These are phyloP conservation scores for Suillus tomentosus DNA, from an alignment of 768 basidiomycete species.

Conservation along the genomic window DNA sequence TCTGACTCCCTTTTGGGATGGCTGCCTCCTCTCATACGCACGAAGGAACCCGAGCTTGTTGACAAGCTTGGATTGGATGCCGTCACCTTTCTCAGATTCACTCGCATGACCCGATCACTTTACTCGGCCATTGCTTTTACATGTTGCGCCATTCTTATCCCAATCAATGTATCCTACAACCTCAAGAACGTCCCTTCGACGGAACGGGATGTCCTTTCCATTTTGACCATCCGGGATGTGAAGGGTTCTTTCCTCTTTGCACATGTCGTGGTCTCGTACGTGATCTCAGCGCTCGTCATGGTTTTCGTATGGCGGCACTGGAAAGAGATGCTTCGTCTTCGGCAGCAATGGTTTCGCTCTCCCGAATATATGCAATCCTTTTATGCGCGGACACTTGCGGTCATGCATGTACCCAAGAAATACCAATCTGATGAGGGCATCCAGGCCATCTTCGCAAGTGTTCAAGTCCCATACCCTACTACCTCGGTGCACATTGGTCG, in stretches of 20 bases:
- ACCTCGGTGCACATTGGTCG: conserved; percentile 90
- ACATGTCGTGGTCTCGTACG: conserved; percentile 82
- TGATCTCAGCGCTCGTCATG: conserved; percentile 75
- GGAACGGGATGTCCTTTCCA: conserved; percentile 65
- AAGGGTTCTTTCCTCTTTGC: conserved; percentile 72
- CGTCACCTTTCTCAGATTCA: conserved; percentile 88
- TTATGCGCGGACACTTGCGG: conserved; percentile 89
- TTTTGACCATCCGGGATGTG: conserved; percentile 88
- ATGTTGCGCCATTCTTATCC: conserved; percentile 75
- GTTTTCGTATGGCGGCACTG: conserved; percentile 74
- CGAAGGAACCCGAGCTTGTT: conserved; percentile 86
- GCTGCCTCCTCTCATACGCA: conserved; percentile 82
- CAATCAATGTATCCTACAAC: conserved; percentile 87
- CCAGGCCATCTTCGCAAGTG: conserved; percentile 67
- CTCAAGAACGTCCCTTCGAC: conserved; percentile 55
- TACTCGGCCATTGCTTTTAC: conserved; percentile 67
- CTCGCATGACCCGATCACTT: conserved; percentile 77
- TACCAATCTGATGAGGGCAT: conserved; percentile 86
- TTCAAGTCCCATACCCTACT: conserved; percentile 86
- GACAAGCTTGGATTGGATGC: conserved; percentile 92
- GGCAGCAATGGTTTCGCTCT: conserved; percentile 86
- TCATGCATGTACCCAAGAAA: conserved; percentile 78
- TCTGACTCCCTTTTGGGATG: conserved; percentile 85
- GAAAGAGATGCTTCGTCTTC: conserved; percentile 75
- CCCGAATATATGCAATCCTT: conserved; percentile 88